Evolutionary conservation across 305 asterid genomes (phyloP).

Genomic region (Fraxinus paxiana): DNA sequence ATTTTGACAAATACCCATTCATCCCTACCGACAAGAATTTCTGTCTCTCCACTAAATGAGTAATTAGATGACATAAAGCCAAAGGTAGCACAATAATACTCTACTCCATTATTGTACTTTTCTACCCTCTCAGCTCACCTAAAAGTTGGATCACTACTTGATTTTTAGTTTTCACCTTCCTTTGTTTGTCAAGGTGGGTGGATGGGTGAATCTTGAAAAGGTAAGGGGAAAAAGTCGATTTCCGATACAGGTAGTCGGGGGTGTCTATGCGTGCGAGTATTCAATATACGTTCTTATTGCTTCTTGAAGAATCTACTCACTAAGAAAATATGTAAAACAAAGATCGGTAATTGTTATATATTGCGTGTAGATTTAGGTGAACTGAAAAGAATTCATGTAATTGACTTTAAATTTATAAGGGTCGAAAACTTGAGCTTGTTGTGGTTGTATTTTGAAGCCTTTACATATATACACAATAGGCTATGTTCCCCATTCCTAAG

Average conservation of each 20-base stretch:
- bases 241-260: background rate
- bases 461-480: background rate
- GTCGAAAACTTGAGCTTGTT: background rate
- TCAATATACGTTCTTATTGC: background rate
- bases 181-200: conserved; percentile 28
- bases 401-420: background rate
- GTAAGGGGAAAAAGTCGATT: background rate
- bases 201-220: conserved; percentile 10
- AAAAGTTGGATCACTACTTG: conserved; percentile 16
- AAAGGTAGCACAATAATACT: conserved; percentile 28
- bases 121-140: conserved; percentile 30
- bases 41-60: conserved; percentile 56
- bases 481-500: background rate
- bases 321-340: background rate
- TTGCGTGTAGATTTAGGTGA: background rate
- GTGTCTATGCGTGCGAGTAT: background rate
- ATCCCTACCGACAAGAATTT: conserved; percentile 74
- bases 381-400: background rate
- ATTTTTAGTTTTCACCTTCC: conserved; percentile 30
- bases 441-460: background rate
- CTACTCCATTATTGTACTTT: conserved; percentile 29
- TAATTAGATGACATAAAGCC: conserved; percentile 46
- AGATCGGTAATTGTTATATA: background rate
- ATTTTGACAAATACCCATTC: conserved; percentile 33
- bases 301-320: background rate